Evolutionary conservation across 2,329 filamentous ascomycete species (phyloP), one percentile per base, ranked within the genome.

Genomic region (Endocalyx cinctus): DNA sequence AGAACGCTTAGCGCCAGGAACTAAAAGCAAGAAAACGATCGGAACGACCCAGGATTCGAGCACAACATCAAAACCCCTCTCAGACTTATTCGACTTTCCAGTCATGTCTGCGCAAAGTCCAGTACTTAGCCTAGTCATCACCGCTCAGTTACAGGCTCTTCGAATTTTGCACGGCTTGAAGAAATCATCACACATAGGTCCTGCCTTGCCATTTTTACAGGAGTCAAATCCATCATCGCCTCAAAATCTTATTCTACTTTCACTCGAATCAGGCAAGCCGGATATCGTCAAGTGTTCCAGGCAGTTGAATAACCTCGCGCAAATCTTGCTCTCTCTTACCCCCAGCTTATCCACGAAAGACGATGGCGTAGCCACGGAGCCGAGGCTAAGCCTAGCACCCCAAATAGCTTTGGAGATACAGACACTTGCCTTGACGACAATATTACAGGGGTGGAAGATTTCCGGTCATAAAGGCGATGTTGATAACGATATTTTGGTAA

Each of bases 271-370:
- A 29, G 56, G 57, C 34, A 51, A 62, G 4, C 61, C 70, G 12
- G 67, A 73, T n/a, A 54, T 63, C 10, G 60, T 64, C 6, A 87
- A 84, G 51, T 65, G 70, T 13, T 68, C 75, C 8, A 77, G 76
- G 4, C 82, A 87, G 41, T 61, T 89, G 13, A 82, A 87, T 31
- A 70, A 68, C 0, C 52, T 87, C 2, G 78, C 81, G 0, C 79
- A 84, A 44, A 68, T 69, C 3, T 61, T 88, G 0, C 62, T 88
- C 1, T 73, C 77, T 1, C 59, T 88, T 2, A 74, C 79, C 17
- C 83, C 84, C 1, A 82, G 76, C 47, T 65, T 83, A n/a, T 77
- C 82, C 2, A 64, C 66, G 30, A 71, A 75, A 8, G 75, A 81
- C 25, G 84, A 89, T 48, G 57, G 57, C 4, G 44, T 66, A 2